phyloP scores from a whole-genome alignment of 257 asterid species.

The Craterostigma plantagineum region DNA sequence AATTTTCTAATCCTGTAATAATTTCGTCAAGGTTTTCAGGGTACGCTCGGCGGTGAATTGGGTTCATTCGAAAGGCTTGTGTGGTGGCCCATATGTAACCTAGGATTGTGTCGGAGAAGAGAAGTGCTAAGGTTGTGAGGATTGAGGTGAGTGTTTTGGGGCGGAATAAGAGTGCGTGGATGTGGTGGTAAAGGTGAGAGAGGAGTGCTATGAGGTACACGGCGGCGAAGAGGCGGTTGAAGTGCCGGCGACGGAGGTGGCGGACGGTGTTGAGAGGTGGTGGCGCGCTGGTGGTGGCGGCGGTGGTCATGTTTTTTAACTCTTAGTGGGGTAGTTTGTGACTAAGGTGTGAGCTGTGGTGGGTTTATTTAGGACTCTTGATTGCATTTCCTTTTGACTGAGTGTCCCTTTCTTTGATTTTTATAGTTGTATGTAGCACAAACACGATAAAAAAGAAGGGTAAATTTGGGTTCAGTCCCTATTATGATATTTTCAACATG shows the following conservation, averaged over 20 bases:
- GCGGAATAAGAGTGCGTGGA: constrained; percentile 17
- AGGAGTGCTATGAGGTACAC: constrained; percentile 23
- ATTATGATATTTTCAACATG: no score
- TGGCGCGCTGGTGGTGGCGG: constrained; percentile 4
- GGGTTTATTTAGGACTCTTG: no score
- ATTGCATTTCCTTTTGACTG: no score
- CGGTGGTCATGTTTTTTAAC: no score
- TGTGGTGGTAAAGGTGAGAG: constrained; percentile 33
- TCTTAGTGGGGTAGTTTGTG: no score
- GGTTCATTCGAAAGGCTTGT: constrained; percentile 52
- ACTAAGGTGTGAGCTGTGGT: no score
- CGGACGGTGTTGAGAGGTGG: constrained; percentile 33
- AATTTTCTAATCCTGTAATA: no score
- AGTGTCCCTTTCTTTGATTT: no score
- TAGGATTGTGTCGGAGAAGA: constrained; percentile 29
- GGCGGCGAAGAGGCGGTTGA: constrained; percentile 51
- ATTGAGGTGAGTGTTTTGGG: no score
- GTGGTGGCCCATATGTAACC: constrained; percentile 51
- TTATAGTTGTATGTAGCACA: no score
- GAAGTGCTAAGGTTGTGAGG: constrained; percentile 13
- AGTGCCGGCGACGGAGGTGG: constrained; percentile 22
- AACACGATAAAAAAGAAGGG: no score
- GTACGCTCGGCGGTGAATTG: constrained; percentile 22
- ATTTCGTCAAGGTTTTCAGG: constrained; percentile 32
- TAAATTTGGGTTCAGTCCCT: no score